A percentile compares a stretch with the other conserved stretches of the same genome.
Evolutionary conservation across 164 flowering plant species (phyloP).

Genomic region (Vitis vinifera): ASM3070453v1 NC_081821.1:1207501-1208000

Average conservation of each 20-base stretch:
- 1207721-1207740: not conserved
- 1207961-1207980: conserved; percentile 8
- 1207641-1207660: conserved; percentile 1
- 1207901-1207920: conserved; percentile 13
- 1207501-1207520: conserved; percentile 38
- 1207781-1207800: conserved; percentile 37
- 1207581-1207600: conserved; percentile 46
- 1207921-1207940: conserved; percentile 7
- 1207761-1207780: conserved; percentile 40
- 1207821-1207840: conserved; percentile 21
- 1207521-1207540: conserved; percentile 32
- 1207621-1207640: not conserved
- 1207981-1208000: too few relatives aligned
- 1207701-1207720: not conserved
- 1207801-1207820: conserved; percentile 9
- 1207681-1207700: not conserved
- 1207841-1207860: conserved; percentile 9
- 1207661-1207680: not conserved
- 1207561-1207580: conserved; percentile 48
- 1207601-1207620: conserved; percentile 41
- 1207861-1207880: conserved; percentile 19
- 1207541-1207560: conserved; percentile 31
- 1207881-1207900: conserved; percentile 27
- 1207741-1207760: conserved; percentile 19
- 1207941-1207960: conserved; percentile 26